These are phyloP conservation scores for Ajuga chamaepitys DNA, from an alignment of 257 asterid genomes.

Conservation along the genomic window DNA sequence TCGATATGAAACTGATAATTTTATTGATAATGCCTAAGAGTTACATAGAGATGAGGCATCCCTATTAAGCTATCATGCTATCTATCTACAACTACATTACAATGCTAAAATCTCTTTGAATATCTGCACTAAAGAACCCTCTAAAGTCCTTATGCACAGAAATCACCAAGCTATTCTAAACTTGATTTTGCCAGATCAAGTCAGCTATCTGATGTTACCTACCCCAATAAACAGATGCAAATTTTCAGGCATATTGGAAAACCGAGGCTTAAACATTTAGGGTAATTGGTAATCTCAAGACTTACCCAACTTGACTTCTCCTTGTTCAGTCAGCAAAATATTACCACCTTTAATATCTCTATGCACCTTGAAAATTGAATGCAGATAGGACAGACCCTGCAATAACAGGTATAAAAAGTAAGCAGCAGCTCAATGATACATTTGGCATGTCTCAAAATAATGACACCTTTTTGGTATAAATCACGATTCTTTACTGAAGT, in stretches of 20 bases:
- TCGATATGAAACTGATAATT: no score
- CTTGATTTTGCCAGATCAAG: no score
- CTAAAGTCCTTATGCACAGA: no score
- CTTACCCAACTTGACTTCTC: conserved; percentile 98
- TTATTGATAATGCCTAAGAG: no score
- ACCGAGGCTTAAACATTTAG: background rate
- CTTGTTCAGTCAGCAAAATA: conserved; percentile 89
- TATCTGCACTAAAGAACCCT: no score
- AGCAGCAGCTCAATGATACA: conserved; percentile 13
- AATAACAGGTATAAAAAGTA: conserved; percentile 15
- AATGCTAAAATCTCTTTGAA: no score
- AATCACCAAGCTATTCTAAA: no score
- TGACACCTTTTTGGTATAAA: background rate
- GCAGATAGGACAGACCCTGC: conserved; percentile 94
- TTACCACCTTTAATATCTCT: conserved; percentile 99
- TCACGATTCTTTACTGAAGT: background rate
- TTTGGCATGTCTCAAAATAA: conserved; percentile 4
- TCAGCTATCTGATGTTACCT: background rate
- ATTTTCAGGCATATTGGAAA: conserved; percentile 2
- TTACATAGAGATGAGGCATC: no score
- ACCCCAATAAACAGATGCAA: conserved; percentile 12
- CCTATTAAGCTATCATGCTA: no score
- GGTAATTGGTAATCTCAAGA: conserved; percentile 15
- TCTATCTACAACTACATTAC: no score
- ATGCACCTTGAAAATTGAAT: conserved; percentile 97